Percentiles rank a stretch among this genome's conserved stretches.
Evolutionary conservation across 495 filamentous ascomycete genomes (phyloP).

Genomic region (Pseudotulostoma volvatum): DNA sequence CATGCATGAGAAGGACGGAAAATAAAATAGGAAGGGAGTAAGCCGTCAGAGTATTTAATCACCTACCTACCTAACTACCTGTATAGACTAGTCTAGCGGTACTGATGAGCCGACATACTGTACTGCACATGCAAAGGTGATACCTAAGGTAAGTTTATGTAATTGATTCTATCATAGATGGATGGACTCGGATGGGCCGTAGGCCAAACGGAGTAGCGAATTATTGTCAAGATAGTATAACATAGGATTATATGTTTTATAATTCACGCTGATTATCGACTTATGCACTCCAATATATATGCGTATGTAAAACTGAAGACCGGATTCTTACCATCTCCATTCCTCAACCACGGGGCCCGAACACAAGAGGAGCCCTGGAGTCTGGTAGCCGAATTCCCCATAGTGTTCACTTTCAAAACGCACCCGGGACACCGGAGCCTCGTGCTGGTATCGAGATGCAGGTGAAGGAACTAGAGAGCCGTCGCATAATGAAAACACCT

Average conservation of each 20-base stretch:
- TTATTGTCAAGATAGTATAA: background rate
- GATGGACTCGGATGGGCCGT: background rate
- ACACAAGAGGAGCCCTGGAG: constrained; percentile 22
- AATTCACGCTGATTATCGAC: too few relatives aligned
- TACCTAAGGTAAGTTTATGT: background rate
- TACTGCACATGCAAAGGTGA: background rate
- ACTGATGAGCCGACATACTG: too few relatives aligned
- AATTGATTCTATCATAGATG: background rate
- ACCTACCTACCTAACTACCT: background rate
- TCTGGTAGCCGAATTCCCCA: constrained; percentile 15
- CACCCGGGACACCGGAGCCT: constrained; percentile 16
- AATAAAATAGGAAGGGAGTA: too few relatives aligned
- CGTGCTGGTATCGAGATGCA: constrained; percentile 14
- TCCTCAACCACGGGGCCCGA: constrained; percentile 19
- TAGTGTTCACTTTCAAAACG: constrained; percentile 20
- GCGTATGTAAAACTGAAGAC: background rate
- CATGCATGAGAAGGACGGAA: too few relatives aligned
- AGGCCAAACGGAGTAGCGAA: background rate
- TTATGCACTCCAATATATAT: too few relatives aligned
- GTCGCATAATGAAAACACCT: constrained; percentile 24
- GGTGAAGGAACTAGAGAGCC: constrained; percentile 22
- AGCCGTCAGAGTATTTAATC: too few relatives aligned
- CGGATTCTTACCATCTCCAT: constrained; percentile 26
- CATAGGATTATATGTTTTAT: background rate
- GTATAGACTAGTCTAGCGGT: too few relatives aligned